A percentile compares a stretch with the other conserved stretches of the same genome.
These are phyloP conservation scores for Moringa oleifera DNA, from an alignment of 345 rosid species.

Conservation along the genomic window DNA sequence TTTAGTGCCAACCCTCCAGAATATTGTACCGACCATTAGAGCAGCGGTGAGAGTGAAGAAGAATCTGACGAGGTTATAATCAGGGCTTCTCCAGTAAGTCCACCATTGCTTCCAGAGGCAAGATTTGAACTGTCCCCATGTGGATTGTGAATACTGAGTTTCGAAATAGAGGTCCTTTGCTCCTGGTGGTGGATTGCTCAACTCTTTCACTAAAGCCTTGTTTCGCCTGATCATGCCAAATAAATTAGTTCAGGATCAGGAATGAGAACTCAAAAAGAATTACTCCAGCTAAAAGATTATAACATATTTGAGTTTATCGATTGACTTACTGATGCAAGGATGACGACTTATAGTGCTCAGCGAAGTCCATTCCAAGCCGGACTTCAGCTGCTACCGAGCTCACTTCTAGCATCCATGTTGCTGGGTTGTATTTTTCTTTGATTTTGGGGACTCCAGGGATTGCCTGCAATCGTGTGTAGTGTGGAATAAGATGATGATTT, in stretches of 20 bases:
- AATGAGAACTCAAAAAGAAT: neutral
- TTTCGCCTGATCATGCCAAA: constrained; percentile 26
- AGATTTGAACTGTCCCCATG: constrained; percentile 39
- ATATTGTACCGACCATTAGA: constrained; percentile 51
- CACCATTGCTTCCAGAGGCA: constrained; percentile 41
- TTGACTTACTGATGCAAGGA: constrained; percentile 48
- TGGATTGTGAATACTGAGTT: constrained; percentile 24
- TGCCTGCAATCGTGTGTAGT: constrained; percentile 23
- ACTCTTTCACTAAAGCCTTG: constrained; percentile 25
- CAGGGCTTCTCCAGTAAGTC: constrained; percentile 53
- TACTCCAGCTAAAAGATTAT: too few relatives aligned
- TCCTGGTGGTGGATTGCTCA: constrained; percentile 29
- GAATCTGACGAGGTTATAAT: constrained; percentile 37
- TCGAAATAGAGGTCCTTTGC: constrained; percentile 29
- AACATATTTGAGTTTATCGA: neutral
- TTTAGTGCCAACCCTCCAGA: constrained; percentile 55
- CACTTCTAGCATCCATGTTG: constrained; percentile 92
- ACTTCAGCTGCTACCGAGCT: constrained; percentile 70
- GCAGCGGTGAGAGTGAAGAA: constrained; percentile 50
- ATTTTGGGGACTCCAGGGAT: constrained; percentile 60
- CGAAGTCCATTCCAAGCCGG: constrained; percentile 61
- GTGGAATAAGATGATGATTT: constrained; percentile 8
- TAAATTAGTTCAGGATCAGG: constrained; percentile 3
- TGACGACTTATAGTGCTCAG: constrained; percentile 55
- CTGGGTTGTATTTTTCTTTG: constrained; percentile 70